Evolutionary conservation across 2,329 filamentous ascomycete species (phyloP), one percentile per base, ranked within the genome.

Genomic region (Nigrospora osmanthi): DNA sequence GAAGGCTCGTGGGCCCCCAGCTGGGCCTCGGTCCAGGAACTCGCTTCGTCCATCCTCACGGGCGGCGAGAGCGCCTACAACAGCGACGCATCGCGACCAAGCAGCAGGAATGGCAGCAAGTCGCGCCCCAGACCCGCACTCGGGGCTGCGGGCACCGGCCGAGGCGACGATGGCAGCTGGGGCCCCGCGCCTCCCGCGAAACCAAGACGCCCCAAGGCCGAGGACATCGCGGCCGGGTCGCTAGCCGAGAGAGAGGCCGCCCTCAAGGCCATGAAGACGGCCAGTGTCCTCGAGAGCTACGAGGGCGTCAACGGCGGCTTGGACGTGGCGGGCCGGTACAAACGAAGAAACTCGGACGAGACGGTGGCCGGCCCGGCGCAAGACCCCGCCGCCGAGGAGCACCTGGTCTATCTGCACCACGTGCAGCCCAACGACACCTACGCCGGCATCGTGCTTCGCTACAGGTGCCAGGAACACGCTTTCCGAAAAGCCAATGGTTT

Each of bases 401-500:
- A 88, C 17, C 69, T 97, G 50, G 90, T 91, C 15, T 98, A 97
- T 63, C 73, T 97, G 42, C 93, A 98, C 65, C 82, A 85, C 56
- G 88, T 97, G 15, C 78, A 83, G 54, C 78, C 83, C 13, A 78
- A 78, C 38, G 93, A 98, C 66, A 97, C 89, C 2, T 82, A 97
- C 54, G 89, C 90, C 1, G 91, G 93, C 3, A 82, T 98, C 42
- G 85, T 93, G 43, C 83, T 98, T 52, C 87, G 84, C 55, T 98
- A 94, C 65, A 85, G 87, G 55, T 97, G 91, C 62, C 80, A 87
- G 50, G 82, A 89, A 45, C 85, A 90, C 40, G 77, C 85, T 2
- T 83, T 98, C 52, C 78, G 88, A 47, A 93, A 87, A 61, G 83
- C 89, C 35, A 98, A 98, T 61, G 81, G 93, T 11, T 81, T 98